Evolutionary conservation across 1,284 basidiomycete species (phyloP).

Genomic region (Psilocybe mexicana): DNA sequence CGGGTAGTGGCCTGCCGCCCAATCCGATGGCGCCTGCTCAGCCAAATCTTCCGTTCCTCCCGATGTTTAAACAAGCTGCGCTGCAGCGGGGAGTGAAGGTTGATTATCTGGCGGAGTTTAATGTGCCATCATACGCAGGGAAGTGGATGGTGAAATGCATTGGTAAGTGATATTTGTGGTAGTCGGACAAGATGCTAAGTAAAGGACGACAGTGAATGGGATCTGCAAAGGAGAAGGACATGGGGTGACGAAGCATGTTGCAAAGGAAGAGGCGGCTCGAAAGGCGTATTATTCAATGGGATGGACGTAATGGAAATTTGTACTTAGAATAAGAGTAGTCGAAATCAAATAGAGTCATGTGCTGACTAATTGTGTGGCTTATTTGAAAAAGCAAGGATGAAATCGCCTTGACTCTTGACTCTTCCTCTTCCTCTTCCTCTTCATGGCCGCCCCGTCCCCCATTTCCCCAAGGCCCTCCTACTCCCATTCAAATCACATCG

Average conservation of each 20-base stretch:
- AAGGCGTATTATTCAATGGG: slow-evolving; percentile 71
- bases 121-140: slow-evolving; percentile 65
- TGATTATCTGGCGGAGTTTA: slow-evolving; percentile 57
- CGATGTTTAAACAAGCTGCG: slow-evolving; percentile 72
- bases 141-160: slow-evolving; percentile 65
- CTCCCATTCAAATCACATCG: slow-evolving; percentile 46
- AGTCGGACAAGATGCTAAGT: slow-evolving; percentile 5
- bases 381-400: slow-evolving; percentile 12
- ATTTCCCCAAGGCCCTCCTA: slow-evolving; percentile 17
- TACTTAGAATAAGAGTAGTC: slow-evolving; percentile 7
- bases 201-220: slow-evolving; percentile 56
- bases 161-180: slow-evolving; percentile 42
- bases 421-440: background rate
- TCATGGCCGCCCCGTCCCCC: slow-evolving; percentile 27
- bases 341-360: slow-evolving; percentile 15
- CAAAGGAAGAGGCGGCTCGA: slow-evolving; percentile 73
- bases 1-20: slow-evolving; percentile 14
- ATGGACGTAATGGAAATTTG: slow-evolving; percentile 46
- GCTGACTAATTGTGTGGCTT: slow-evolving; percentile 21
- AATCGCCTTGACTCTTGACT: background rate
- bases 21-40: slow-evolving; percentile 62
- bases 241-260: slow-evolving; percentile 66
- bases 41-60: slow-evolving; percentile 60
- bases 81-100: slow-evolving; percentile 60
- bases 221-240: slow-evolving; percentile 62